phyloP scores from a whole-genome alignment of 305 asterid species.

The Fraxinus paxiana region DNA sequence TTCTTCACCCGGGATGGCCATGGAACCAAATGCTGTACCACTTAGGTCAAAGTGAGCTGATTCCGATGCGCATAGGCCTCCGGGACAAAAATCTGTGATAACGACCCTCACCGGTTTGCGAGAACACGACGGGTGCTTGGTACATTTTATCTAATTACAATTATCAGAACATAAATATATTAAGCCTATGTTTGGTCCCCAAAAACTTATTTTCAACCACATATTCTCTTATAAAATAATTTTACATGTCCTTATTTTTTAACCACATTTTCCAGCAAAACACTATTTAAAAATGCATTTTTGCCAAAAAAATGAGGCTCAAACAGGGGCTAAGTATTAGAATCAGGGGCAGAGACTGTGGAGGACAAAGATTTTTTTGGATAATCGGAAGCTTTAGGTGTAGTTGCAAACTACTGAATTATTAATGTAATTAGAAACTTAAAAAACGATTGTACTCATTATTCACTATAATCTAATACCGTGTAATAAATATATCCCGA shows the following conservation, averaged over 20 bases:
- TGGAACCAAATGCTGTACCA: slow-evolving; percentile 68
- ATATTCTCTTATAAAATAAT: too few relatives aligned
- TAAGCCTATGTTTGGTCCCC: not conserved
- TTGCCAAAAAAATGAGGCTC: too few relatives aligned
- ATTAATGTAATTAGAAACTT: too few relatives aligned
- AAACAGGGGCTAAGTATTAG: too few relatives aligned
- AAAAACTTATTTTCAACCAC: not conserved
- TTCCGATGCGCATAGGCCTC: slow-evolving; percentile 34
- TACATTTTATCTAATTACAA: slow-evolving; percentile 48
- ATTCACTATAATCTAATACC: too few relatives aligned
- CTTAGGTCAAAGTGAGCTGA: slow-evolving; percentile 66
- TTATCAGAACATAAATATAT: not conserved
- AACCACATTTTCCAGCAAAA: too few relatives aligned
- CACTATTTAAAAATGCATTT: too few relatives aligned
- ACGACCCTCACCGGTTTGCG: slow-evolving; percentile 52
- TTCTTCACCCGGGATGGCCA: slow-evolving; percentile 53
- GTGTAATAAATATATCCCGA: not conserved
- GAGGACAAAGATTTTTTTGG: too few relatives aligned
- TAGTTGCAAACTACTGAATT: not conserved
- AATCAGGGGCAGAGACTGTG: too few relatives aligned
- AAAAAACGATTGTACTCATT: too few relatives aligned
- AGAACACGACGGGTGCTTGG: slow-evolving; percentile 46
- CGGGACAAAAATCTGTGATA: slow-evolving; percentile 68
- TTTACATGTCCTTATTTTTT: too few relatives aligned
- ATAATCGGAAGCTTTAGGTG: too few relatives aligned